Conservation (phyloP, 371 early-diverging fungal species). For the Chytridiales sp. region DNA sequence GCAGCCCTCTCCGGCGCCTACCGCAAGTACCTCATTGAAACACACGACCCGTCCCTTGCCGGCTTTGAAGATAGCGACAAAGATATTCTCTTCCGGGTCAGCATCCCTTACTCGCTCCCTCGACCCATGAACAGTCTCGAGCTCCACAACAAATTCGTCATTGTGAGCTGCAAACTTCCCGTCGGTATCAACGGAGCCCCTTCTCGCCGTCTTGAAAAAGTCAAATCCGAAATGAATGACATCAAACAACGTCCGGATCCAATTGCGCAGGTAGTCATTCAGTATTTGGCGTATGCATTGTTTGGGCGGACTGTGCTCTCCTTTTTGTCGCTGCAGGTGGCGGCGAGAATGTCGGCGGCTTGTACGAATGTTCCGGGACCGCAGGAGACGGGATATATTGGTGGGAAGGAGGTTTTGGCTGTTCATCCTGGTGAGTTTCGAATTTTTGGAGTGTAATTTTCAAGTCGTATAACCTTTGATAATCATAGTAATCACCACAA, state of each 20-base stretch:
- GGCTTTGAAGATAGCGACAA: not conserved
- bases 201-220: constrained; percentile 6
- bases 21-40: constrained; percentile 20
- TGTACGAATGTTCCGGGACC: constrained; percentile 29
- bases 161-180: constrained; percentile 19
- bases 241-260: constrained; percentile 26
- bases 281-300: constrained; percentile 4
- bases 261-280: constrained; percentile 11
- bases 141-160: constrained; percentile 27
- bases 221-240: constrained; percentile 15
- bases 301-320: constrained; percentile 14
- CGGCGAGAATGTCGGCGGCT: constrained; percentile 1
- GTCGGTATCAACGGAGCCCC: constrained; percentile 10
- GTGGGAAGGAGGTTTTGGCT: constrained; percentile 17
- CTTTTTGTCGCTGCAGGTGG: too few relatives aligned
- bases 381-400: constrained; percentile 15
- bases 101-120: constrained; percentile 28
- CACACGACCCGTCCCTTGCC: constrained; percentile 1
- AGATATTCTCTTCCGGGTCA: constrained; percentile 18
- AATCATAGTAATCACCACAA: constrained; percentile 8
- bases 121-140: constrained; percentile 10
- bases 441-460: not conserved
- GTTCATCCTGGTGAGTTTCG: constrained; percentile 14
- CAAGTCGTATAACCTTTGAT: not conserved
- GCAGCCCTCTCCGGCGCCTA: constrained; percentile 26